These are phyloP conservation scores for Coprinellus aureogranulatus DNA, from an alignment of 768 basidiomycete species.

Conservation along the genomic window DNA sequence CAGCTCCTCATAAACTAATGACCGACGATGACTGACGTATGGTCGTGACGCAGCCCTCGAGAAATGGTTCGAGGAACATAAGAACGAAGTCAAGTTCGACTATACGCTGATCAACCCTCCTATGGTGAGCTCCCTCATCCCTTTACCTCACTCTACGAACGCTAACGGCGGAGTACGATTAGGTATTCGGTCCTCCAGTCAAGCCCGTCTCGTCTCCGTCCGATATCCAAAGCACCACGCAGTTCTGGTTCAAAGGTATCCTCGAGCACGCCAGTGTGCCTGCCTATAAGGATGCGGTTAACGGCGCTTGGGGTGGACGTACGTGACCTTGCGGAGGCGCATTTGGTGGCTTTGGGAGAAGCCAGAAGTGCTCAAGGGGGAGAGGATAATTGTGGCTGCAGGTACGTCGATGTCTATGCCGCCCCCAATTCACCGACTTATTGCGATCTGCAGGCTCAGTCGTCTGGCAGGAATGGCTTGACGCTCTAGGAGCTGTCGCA, in stretches of 20 bases:
- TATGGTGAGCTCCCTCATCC: constrained; percentile 40
- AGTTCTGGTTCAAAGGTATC: too few relatives aligned
- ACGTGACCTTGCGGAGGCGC: constrained; percentile 55
- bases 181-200: constrained; percentile 34
- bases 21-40: too few relatives aligned
- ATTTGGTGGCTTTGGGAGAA: constrained; percentile 51
- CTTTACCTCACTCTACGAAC: neutral
- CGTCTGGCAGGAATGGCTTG: constrained; percentile 34
- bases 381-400: constrained; percentile 53
- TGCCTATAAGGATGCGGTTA: constrained; percentile 18
- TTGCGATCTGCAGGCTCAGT: constrained; percentile 17
- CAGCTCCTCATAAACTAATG: too few relatives aligned
- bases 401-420: constrained; percentile 21
- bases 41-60: too few relatives aligned
- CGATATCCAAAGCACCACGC: constrained; percentile 39
- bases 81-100: too few relatives aligned
- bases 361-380: constrained; percentile 45
- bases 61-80: too few relatives aligned
- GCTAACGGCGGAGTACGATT: neutral
- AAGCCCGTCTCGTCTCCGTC: constrained; percentile 33
- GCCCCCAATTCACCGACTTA: too few relatives aligned
- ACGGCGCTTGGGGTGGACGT: constrained; percentile 47
- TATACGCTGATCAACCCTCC: constrained; percentile 60
- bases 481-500: too few relatives aligned
- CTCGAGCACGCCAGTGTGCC: constrained; percentile 28